Evolutionary conservation across 331 rosid species (phyloP).

Genomic region (Telfairia occidentalis): DNA sequence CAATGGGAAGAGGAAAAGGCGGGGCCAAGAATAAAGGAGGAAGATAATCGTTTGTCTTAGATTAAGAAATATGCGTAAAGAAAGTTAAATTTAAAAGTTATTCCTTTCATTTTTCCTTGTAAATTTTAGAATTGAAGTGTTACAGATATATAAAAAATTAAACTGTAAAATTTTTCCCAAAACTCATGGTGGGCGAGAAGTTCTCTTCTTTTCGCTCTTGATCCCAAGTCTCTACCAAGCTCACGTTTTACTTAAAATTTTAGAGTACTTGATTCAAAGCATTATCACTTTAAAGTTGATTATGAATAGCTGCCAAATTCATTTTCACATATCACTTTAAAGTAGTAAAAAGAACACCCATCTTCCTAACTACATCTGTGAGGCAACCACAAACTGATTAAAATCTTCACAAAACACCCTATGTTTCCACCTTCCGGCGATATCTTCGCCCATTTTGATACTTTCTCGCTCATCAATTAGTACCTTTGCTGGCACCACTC

Average conservation of each 20-base stretch:
- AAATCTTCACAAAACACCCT: background rate
- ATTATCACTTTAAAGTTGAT: background rate
- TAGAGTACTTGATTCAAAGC: background rate
- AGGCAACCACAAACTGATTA: background rate
- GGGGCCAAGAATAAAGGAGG: no score
- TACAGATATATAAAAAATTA: no score
- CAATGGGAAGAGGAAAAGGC: background rate
- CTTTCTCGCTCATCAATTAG: background rate
- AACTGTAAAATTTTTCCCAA: no score
- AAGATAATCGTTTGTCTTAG: no score
- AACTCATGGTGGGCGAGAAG: background rate
- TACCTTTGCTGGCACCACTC: background rate
- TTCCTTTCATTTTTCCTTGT: no score
- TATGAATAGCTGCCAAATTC: background rate
- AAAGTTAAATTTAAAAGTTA: no score
- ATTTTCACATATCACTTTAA: background rate
- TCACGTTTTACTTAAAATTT: background rate
- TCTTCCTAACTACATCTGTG: background rate
- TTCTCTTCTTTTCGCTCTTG: background rate
- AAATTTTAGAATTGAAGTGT: no score
- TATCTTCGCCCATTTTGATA: background rate
- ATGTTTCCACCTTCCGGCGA: background rate
- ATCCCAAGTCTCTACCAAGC: background rate
- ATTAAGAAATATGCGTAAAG: no score
- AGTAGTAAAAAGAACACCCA: background rate